Conservation (phyloP, 2,329 filamentous ascomycete genomes). For the Fusarium luffae region DNA sequence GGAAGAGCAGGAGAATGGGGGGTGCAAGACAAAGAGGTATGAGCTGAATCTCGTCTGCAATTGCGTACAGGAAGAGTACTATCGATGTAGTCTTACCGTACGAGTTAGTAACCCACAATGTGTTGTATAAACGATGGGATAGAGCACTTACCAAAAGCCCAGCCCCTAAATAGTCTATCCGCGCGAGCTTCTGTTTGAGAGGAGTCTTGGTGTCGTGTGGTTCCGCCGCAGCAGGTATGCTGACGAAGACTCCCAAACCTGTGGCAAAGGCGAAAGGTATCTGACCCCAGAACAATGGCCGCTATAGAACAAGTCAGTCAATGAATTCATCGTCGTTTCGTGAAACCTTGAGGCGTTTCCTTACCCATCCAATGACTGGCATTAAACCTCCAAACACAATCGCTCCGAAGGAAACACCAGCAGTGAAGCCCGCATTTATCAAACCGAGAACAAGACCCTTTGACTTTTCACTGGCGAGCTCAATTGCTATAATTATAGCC, state of each 20-base stretch:
- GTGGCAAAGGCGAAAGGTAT: conserved; percentile 71
- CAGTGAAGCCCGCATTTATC: conserved; percentile 77
- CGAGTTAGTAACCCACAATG: conserved; percentile 5
- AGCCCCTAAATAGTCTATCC: conserved; percentile 81
- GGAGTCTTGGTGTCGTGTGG: conserved; percentile 42
- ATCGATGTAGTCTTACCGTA: conserved; percentile 67
- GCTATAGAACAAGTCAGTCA: conserved; percentile 55
- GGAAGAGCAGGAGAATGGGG: conserved; percentile 62
- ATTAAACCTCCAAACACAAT: conserved; percentile 75
- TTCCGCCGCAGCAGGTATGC: conserved; percentile 64
- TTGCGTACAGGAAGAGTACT: conserved; percentile 76
- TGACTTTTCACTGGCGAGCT: conserved; percentile 73
- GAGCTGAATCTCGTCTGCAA: conserved; percentile 71
- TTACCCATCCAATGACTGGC: conserved; percentile 75
- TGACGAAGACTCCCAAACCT: conserved; percentile 71
- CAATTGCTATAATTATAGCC: conserved; percentile 79
- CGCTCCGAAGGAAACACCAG: conserved; percentile 77
- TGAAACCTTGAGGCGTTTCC: conserved; percentile 37
- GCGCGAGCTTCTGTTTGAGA: conserved; percentile 65
- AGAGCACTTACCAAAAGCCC: conserved; percentile 66
- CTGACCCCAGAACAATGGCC: conserved; percentile 79
- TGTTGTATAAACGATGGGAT: background rate
- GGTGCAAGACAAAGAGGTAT: conserved; percentile 71
- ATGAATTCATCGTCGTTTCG: background rate
- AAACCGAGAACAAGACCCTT: conserved; percentile 80